Base-by-base conservation (phyloP, 163 green algal genomes). In the Scenedesmus sp. region DNA sequence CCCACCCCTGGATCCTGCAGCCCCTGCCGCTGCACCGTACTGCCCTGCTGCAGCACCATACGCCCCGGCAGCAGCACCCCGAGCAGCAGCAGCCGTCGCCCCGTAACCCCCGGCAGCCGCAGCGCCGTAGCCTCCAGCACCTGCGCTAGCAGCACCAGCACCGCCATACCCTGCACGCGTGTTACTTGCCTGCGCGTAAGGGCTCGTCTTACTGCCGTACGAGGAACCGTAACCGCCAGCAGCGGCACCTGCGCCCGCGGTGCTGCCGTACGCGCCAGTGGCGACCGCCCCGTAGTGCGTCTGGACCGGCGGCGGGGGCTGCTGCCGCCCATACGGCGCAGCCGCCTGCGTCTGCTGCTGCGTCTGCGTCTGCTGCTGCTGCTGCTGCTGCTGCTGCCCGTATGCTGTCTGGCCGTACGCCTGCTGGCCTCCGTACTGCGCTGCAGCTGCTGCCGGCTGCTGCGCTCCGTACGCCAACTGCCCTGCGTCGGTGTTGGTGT, bases 121-220 rank as follows among this genome's bases (percentile, higher is more conserved):
- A 33, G 20, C 78, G 9, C 78, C 78, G 35, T 81, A 81, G 35
- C 72, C 37, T 37, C 78, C 82, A 33, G 65, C 7, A 37, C 65
- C 65, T 76, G 65, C 65, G 65, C 65, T 76, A 76, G 65, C 65
- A 76, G 30, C 65, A 76, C 65, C 65, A 76, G 65, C 65, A 76
- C 65, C 65, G 65, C 30, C 65, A 76, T 76, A 76, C 30, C 65
- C 65, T 40, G 65, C 65, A 40, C 65, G 65, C 30, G 65, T 76
- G 65, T 76, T 76, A 76, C 65, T 76, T 76, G 65, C 65, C 65
- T 76, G 65, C 65, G 65, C 65, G 18, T 76, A 76, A 20, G 65
- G 65, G 65, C 65, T 76, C 30, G 65, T 76, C 30, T 37, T 76
- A 40, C 30, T 76, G 30, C 30, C 65, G 65, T 76, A 76, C 65